Evolutionary conservation across 345 rosid species (phyloP).

Genomic region (Raphanus sativus): DNA sequence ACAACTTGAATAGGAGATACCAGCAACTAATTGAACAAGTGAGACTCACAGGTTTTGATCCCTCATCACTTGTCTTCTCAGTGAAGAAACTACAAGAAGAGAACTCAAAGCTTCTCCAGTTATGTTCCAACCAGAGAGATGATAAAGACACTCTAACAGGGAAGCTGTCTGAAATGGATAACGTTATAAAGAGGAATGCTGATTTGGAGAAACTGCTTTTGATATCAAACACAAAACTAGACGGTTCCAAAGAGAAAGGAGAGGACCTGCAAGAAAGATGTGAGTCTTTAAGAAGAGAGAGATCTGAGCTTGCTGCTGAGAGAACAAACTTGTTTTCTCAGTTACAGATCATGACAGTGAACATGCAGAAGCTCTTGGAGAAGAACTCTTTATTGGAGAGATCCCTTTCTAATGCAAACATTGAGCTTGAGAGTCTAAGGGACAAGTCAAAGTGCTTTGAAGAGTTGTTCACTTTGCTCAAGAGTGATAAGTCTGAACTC

Average conservation of each 20-base stretch:
- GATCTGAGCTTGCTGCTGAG: conserved; percentile 61
- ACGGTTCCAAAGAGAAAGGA: conserved; percentile 57
- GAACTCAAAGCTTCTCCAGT: conserved; percentile 60
- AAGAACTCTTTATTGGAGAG: conserved; percentile 56
- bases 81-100: conserved; percentile 68
- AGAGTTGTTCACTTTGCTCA: conserved; percentile 62
- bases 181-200: conserved; percentile 52
- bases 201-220: conserved; percentile 63
- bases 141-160: conserved; percentile 39
- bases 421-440: conserved; percentile 71
- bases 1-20: conserved; percentile 57
- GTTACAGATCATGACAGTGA: conserved; percentile 63
- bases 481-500: conserved; percentile 69
- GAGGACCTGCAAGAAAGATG: conserved; percentile 57
- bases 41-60: conserved; percentile 62
- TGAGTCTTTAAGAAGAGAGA: conserved; percentile 68
- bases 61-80: conserved; percentile 49
- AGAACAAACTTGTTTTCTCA: conserved; percentile 72
- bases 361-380: conserved; percentile 68
- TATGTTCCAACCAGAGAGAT: conserved; percentile 42
- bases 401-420: conserved; percentile 60
- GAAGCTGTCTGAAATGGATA: conserved; percentile 35
- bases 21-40: conserved; percentile 58
- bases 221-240: conserved; percentile 68
- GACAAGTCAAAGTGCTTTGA: conserved; percentile 70